These are phyloP conservation scores for Picochlorum sp. DNA, from an alignment of 139 green algal genomes.

Conservation along the genomic window DNA sequence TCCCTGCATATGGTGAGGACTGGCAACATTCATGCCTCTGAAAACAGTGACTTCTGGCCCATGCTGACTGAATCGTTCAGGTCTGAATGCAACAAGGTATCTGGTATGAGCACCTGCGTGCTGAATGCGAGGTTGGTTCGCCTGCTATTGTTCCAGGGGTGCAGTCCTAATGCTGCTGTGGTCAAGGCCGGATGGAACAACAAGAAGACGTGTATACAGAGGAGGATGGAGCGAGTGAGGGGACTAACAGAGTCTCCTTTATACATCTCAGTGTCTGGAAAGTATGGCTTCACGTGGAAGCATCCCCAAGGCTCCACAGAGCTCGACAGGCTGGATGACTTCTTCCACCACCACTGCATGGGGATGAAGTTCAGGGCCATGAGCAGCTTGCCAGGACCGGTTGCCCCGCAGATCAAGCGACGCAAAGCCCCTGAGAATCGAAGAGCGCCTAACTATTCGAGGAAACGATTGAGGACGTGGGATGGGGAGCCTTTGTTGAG, in stretches of 20 bases:
- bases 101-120: too few relatives aligned
- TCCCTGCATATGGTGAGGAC: too few relatives aligned
- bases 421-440: too few relatives aligned
- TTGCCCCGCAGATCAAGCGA: too few relatives aligned
- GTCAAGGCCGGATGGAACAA: conserved; percentile 2
- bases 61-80: too few relatives aligned
- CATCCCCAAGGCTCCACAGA: background rate
- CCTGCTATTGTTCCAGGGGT: background rate
- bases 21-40: too few relatives aligned
- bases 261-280: background rate
- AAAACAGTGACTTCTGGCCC: too few relatives aligned
- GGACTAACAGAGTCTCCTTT: background rate
- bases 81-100: too few relatives aligned
- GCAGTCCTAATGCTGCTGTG: background rate
- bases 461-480: background rate
- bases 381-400: too few relatives aligned
- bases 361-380: too few relatives aligned
- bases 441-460: background rate
- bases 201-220: background rate
- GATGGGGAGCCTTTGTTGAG: background rate
- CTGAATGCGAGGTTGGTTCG: background rate
- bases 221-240: background rate
- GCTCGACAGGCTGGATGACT: too few relatives aligned
- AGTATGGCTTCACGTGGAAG: background rate
- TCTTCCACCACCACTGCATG: too few relatives aligned